Evolutionary conservation across 495 filamentous ascomycete species (phyloP), one percentile per base, ranked within the genome.

Genomic region (Trichoderma reesei): DNA sequence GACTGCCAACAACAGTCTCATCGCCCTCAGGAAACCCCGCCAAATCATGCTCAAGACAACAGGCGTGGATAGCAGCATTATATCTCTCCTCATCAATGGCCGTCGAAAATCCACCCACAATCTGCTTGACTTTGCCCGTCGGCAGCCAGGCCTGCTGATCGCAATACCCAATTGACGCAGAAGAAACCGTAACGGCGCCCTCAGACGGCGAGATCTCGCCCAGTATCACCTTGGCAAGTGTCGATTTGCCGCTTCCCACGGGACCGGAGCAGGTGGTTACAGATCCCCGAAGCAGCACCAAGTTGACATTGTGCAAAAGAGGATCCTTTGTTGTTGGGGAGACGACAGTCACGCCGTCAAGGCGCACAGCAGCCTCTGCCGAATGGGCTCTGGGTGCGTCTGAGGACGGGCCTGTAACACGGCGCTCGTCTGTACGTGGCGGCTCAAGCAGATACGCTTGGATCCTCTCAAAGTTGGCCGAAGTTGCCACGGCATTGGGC

Each of bases 101-200:
- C 77, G 3, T 68, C 0, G 74, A 20, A 3, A 56, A 56, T 3
- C 39, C 64, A 13, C 48, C 65, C 11, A 72, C 66, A 20, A 77
- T 82, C n/a, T 88, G 76, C 61, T 77, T 75, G 64, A 89, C 78
- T 1, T 79, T 83, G 0, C 75, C 80, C 60, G 86, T 86, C 66
- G 80, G 81, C 34, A 84, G 80, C 80, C 83, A 82, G 3, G 78
- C 72, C 9, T 65, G 73, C 61, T 82, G 78, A 8, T 73, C 74
- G 62, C 77, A 80, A 54, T 73, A 77, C 1, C 75, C 76, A 48
- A 76, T 68, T 8, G 41, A 34, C 13, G 44, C 5, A 16, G 62
- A 44, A 34, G 59, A 41, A 59, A 71, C 26, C 3, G 73, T 69
- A 38, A 86, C 69, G 8, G 66, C 72, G 37, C 85, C 84, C n/a